Conservation (phyloP, 345 rosid species). For the Raphanus sativus region DNA sequence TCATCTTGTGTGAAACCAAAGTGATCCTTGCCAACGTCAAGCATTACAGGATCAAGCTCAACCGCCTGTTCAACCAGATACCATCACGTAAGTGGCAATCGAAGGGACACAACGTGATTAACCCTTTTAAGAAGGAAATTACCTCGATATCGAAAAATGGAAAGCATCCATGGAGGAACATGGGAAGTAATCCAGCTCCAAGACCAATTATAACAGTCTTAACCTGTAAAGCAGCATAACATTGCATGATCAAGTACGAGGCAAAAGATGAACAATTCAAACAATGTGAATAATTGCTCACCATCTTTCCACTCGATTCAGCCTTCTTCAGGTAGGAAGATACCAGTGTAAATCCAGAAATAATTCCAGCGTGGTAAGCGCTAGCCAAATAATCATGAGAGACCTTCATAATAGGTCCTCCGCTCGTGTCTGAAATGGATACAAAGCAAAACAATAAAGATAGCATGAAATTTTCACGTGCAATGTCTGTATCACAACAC, state of each 20-base stretch:
- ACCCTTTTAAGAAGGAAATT: conserved; percentile 14
- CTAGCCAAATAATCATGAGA: conserved; percentile 85
- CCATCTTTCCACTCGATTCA: conserved; percentile 53
- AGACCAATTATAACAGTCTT: conserved; percentile 83
- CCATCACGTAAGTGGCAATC: not conserved
- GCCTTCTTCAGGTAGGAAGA: conserved; percentile 66
- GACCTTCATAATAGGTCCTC: conserved; percentile 46
- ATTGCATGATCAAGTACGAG: conserved; percentile 18
- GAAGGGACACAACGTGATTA: not conserved
- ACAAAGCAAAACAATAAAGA: not conserved
- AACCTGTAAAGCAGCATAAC: conserved; percentile 47
- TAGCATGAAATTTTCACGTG: not conserved
- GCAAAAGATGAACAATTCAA: not conserved
- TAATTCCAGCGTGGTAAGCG: conserved; percentile 80
- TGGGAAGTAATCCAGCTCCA: conserved; percentile 96
- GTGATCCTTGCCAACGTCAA: conserved; percentile 61
- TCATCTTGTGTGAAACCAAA: conserved; percentile 63
- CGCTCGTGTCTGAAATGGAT: conserved; percentile 44
- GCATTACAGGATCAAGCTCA: conserved; percentile 74
- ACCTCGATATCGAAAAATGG: conserved; percentile 73
- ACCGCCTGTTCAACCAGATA: conserved; percentile 55
- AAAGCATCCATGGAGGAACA: conserved; percentile 77
- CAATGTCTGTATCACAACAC: not conserved
- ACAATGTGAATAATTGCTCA: conserved; percentile 33
- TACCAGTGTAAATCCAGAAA: conserved; percentile 76